Conservation (phyloP, 2,329 filamentous ascomycete species). For the Epichloe aotearoae region DNA sequence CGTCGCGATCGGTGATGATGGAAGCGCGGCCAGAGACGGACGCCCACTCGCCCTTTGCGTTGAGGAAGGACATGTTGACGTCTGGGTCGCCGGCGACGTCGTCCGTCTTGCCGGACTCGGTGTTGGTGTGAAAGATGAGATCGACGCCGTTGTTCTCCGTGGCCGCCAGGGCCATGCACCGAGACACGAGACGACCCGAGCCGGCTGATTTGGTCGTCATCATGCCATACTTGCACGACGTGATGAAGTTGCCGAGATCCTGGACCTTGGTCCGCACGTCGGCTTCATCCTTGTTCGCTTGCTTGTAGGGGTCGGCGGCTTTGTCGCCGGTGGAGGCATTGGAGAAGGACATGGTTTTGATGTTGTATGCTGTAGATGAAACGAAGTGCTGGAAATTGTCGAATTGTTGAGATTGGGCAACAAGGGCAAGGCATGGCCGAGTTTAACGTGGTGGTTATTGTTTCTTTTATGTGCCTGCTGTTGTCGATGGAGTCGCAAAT, state of each 20-base stretch:
- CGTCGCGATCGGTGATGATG: constrained; percentile 54
- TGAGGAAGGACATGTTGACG: constrained; percentile 73
- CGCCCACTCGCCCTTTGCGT: constrained; percentile 68
- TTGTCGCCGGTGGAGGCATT: constrained; percentile 50
- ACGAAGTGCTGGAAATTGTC: too few species aligned
- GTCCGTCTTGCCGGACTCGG: constrained; percentile 75
- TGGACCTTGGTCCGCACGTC: constrained; percentile 63
- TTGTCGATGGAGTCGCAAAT: not conserved
- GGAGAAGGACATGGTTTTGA: constrained; percentile 24
- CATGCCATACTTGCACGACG: constrained; percentile 71
- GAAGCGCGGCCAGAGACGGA: constrained; percentile 63
- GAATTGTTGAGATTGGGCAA: too few species aligned
- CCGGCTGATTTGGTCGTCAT: constrained; percentile 64
- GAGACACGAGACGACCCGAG: constrained; percentile 56
- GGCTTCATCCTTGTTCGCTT: constrained; percentile 52
- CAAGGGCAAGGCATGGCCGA: rapidly evolving
- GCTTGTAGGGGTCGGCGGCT: constrained; percentile 64
- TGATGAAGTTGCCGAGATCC: constrained; percentile 58
- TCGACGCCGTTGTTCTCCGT: constrained; percentile 71
- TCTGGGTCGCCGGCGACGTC: constrained; percentile 60
- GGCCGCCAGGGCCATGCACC: constrained; percentile 74
- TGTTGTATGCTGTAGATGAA: too few species aligned
- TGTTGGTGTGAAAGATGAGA: constrained; percentile 84
- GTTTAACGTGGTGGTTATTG: not conserved
- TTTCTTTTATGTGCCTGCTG: not conserved